Percentiles rank a stretch among this genome's conserved stretches.
These are phyloP conservation scores for Prunus persica DNA, from an alignment of 306 rosid species.

Conservation along the genomic window DNA sequence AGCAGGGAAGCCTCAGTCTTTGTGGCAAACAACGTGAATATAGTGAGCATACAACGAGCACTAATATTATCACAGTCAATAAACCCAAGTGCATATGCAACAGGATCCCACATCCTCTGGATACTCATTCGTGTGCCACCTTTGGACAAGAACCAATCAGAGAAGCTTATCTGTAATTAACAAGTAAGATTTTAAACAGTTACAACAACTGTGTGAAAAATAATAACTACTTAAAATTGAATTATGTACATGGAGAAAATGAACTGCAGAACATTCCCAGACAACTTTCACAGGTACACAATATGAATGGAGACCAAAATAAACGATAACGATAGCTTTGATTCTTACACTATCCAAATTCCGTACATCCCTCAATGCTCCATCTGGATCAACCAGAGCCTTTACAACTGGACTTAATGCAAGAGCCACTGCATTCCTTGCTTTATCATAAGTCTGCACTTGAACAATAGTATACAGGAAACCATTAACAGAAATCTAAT, in stretches of 20 bases:
- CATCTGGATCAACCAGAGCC: constrained; percentile 97
- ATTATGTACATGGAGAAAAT: not conserved
- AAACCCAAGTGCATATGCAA: constrained; percentile 98
- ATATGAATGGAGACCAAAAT: constrained; percentile 9
- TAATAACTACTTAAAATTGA: not conserved
- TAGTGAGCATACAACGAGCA: constrained; percentile 99
- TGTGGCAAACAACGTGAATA: constrained; percentile 93
- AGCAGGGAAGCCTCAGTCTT: constrained; percentile 97
- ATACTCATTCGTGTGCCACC: constrained; percentile 96
- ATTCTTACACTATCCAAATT: constrained; percentile 81
- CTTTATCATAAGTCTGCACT: constrained; percentile 88
- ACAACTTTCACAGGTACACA: constrained; percentile 10
- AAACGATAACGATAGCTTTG: constrained; percentile 13
- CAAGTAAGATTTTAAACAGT: not conserved
- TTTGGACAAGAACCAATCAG: constrained; percentile 97
- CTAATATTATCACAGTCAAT: constrained; percentile 97
- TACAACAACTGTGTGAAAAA: constrained; percentile 13
- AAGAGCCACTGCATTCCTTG: constrained; percentile 96
- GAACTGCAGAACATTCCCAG: not conserved
- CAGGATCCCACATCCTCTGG: constrained; percentile 94
- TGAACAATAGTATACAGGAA: constrained; percentile 19
- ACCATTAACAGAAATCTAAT: constrained; percentile 5
- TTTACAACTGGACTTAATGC: constrained; percentile 95
- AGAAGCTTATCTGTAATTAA: constrained; percentile 78
- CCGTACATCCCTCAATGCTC: constrained; percentile 84